Evolutionary conservation across 805 yeast genomes (phyloP), one percentile per base, ranked within the genome.

Genomic region (Starmerella stellata): DNA sequence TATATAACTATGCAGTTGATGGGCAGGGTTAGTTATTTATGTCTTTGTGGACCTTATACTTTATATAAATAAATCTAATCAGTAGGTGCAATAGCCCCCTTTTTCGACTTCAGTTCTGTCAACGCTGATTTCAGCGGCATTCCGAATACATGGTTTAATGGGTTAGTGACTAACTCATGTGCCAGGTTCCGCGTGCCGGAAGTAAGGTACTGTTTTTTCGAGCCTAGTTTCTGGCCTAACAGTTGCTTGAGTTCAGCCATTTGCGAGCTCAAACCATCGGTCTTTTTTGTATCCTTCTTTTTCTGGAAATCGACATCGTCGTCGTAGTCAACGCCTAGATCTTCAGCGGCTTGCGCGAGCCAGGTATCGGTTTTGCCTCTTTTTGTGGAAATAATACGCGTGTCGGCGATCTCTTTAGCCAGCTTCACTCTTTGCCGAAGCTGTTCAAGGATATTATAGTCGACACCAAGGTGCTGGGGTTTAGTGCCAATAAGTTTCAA

Each of bases 281-380:
- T 13, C 38, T 72, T 63, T 51, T 18, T 30, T 14, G 30, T 30
- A 16, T 32, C 15, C 38, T 72, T 64, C 51, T 69, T 70, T 38
- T 61, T 66, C 25, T 9, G 18, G 23, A 5, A 7, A 5, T 34
- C 31, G 30, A 31, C 42, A 16, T 51, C 51, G 43, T 75, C 83
- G 38, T 72, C 83, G 33, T 78, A 65, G 27, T 79, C 95, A 30
- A 85, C 59, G 7, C 93, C 98, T 40, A 90, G 64, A 37, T 90
- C 98, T 38, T 78, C 90, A 0, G 96, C 96, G 0, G 95, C 95
- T 52, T 81, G 74, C 42, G 72, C 69, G 43, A 83, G 63, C 95
- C 96, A 83, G 19, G 71, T 64, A 40, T 73, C 74, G 46, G 82
- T 46, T 38, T 52, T 57, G 9, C 61, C 61, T 31, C 45, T 48